Evolutionary conservation across 768 basidiomycete species (phyloP), one percentile per base, ranked within the genome.

Genomic region (Gymnopilus dilepis): DNA sequence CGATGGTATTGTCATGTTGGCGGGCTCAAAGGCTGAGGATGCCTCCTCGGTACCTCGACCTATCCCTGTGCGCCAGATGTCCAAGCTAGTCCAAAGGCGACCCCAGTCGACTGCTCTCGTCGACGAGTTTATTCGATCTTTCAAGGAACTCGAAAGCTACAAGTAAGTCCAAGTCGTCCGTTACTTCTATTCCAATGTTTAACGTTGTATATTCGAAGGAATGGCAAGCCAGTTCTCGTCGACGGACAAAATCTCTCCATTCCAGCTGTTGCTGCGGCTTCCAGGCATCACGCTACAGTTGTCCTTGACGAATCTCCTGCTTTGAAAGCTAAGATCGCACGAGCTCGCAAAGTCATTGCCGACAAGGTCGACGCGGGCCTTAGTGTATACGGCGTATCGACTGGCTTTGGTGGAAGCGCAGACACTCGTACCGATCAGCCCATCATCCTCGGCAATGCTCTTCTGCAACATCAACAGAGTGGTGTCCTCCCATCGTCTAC

Each of bases 351-450:
- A 48, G 82, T 88, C 60, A 85, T 94, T 43, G 77, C 82, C 21
- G 80, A 82, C 67, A 93, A 93, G 73, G 82, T 94, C 38, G 81
- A 83, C 21, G 78, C 80, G 3, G 86, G 87, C 9, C 81, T 84
- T 54, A 91, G 89, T 64, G 82, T 95, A 19, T 95, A 95, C 66
- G 94, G 94, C 22, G 89, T 95, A 41, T 90, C 90, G 2, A 86
- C 83, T 34, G 94, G 94, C 47, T 95, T 92, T 68, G 94, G 93
- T 40, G 93, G 92, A n/a, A 90, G 88, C 67, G 93, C 93, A 11
- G 90, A 94, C 72, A 94, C 92, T 1, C 85, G 93, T 21, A 95
- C 93, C 0, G 83, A 88, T 65, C 78, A 91, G 55, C 86, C 91
- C 21, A 71, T 90, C 61, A 77, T 87, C 9, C 86, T 95, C 26